These are phyloP conservation scores for Apostasia shenzhenica DNA, from an alignment of 106 monocot species.

Conservation along the genomic window DNA sequence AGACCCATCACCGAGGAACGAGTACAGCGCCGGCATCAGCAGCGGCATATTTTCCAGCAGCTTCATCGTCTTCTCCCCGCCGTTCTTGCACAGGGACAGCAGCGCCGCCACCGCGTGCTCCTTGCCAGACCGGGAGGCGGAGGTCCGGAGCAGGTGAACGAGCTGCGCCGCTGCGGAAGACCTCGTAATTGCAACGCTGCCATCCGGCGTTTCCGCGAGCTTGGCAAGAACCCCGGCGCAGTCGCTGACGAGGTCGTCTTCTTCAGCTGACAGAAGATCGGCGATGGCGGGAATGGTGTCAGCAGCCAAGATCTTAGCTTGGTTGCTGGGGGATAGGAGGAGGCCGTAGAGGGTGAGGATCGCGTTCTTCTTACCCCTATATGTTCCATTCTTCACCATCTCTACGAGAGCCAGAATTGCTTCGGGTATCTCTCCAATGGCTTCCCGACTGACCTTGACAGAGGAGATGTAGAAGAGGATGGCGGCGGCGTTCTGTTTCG, in stretches of 20 bases:
- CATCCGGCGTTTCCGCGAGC: conserved; percentile 45
- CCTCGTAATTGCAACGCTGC: conserved; percentile 27
- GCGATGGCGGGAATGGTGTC: conserved; percentile 26
- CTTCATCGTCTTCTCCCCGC: conserved; percentile 24
- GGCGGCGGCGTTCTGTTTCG: conserved; percentile 62
- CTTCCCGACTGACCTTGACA: conserved; percentile 34
- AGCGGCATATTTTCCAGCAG: conserved; percentile 33
- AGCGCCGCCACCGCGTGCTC: conserved; percentile 52
- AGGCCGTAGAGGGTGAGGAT: conserved; percentile 43
- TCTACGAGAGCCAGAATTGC: conserved; percentile 56
- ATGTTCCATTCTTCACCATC: conserved; percentile 35
- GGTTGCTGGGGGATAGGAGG: conserved; percentile 36
- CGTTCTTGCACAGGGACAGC: conserved; percentile 45
- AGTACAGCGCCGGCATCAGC: conserved; percentile 53
- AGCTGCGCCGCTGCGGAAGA: conserved; percentile 17
- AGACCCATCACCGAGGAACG: conserved; percentile 34
- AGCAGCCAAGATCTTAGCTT: conserved; percentile 27
- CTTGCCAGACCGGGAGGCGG: conserved; percentile 29
- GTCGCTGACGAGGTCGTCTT: conserved; percentile 48
- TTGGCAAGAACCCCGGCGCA: conserved; percentile 44
- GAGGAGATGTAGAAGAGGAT: conserved; percentile 72
- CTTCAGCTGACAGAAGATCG: conserved; percentile 30
- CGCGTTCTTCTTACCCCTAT: conserved; percentile 65
- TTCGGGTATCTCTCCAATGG: conserved; percentile 43
- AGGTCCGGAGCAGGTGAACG: conserved; percentile 33